These are phyloP conservation scores for Phytophthora sojae DNA, from an alignment of 352 stramenopile genomes.

Conservation along the genomic window DNA sequence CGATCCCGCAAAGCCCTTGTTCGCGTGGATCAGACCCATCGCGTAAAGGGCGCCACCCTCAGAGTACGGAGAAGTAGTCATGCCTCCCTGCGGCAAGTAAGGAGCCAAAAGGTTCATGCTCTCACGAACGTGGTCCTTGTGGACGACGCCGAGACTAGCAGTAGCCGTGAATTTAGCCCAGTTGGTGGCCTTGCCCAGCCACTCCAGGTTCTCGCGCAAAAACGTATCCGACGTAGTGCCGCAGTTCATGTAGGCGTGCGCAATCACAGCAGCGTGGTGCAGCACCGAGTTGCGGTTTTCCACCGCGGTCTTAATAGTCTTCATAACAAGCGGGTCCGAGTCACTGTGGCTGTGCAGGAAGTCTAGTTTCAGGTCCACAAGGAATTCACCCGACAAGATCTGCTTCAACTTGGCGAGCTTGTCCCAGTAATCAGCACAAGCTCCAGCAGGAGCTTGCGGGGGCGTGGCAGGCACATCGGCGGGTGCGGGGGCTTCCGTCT, in stretches of 20 bases:
- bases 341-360: conserved; percentile 93
- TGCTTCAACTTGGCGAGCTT: conserved; percentile 89
- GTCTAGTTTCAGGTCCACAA: conserved; percentile 93
- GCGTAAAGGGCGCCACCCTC: conserved; percentile 98
- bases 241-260: conserved; percentile 97
- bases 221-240: conserved; percentile 99
- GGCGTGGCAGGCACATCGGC: conserved; percentile 42
- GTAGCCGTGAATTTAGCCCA: conserved; percentile 99
- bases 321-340: conserved; percentile 93
- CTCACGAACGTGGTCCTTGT: conserved; percentile 98
- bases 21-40: conserved; percentile 98
- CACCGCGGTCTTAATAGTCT: conserved; percentile 94
- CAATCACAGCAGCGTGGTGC: conserved; percentile 97
- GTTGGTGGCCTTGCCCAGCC: conserved; percentile 98
- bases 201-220: conserved; percentile 98
- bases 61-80: conserved; percentile 94
- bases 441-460: conserved; percentile 51
- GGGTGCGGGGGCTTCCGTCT: conserved; percentile 38
- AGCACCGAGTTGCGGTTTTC: conserved; percentile 97
- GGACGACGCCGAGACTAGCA: conserved; percentile 97
- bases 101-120: conserved; percentile 98
- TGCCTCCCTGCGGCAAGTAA: conserved; percentile 95
- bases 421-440: conserved; percentile 78
- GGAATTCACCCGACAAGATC: conserved; percentile 90
- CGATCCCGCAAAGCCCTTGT: conserved; percentile 91